Base-by-base conservation (phyloP, 495 filamentous ascomycete species). In the Bacidia gigantensis region DNA sequence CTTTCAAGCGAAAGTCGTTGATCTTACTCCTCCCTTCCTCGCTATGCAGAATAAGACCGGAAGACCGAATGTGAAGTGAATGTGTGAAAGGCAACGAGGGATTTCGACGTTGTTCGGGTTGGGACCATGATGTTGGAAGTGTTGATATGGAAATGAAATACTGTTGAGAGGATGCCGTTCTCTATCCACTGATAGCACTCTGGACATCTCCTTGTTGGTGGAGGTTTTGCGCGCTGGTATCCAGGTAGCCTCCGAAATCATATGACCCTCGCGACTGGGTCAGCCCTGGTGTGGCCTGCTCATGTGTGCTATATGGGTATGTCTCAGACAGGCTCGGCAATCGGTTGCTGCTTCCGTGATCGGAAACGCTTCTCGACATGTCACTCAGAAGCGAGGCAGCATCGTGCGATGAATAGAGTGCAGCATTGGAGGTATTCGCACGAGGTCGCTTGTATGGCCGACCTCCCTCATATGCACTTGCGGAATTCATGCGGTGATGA, bases 391-490 rank as follows among this genome's bases (percentile, higher is more conserved):
- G n/a, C 7, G 10, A 25, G 5, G 47, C 47, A 38, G 47, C 47
- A 11, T 46, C 39, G 22, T 32, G 46, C 18, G 38, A 20, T 1
- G 38, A 22, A 38, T 57, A 57, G 11, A 40, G 50, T 3, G 38
- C 49, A 0, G 51, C 26, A 20, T 54, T 39, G 7, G 39, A 49
- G 5, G 51, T 54, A 25, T 45, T 51, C 18, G 51, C 47, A 2
- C 32, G 51, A 12, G 51, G 51, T 7, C 26, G 39, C 24, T 44
- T 43, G 22, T 47, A 23, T 29, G 11, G 14, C 26, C 47, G 24
- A 32, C 20, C 20, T 3, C 20, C 14, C 0, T 50, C 47, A n/a
- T 50, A 50, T 9, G 3, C 14, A 11, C 17, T 38, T 3, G 47
- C 23, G 9, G 47, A 29, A n/a, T 26, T 22, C 47, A 18, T 29